Conservation (phyloP, 148 eudicot genomes). For the Fagopyrum esculentum region DNA sequence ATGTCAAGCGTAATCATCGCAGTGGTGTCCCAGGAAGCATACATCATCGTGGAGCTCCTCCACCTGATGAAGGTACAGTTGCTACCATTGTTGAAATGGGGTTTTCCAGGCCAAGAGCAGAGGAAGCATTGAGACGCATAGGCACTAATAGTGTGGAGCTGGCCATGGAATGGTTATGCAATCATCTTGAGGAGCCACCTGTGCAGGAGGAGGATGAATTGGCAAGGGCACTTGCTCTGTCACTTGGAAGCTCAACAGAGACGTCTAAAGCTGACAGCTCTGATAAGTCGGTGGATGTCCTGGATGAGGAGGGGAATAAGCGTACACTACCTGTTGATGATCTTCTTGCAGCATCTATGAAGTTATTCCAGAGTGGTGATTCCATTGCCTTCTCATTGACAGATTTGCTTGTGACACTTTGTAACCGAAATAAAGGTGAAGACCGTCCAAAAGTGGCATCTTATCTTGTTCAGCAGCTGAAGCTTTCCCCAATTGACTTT, state of each 20-base stretch:
- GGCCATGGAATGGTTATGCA: constrained; percentile 99
- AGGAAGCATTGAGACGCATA: constrained; percentile 87
- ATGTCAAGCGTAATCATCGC: constrained; percentile 56
- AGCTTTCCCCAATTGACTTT: constrained; percentile 57
- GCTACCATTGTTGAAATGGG: constrained; percentile 97
- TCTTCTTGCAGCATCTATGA: constrained; percentile 72
- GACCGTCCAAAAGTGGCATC: constrained; percentile 73
- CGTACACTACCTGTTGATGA: constrained; percentile 83
- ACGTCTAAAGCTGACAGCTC: constrained; percentile 59
- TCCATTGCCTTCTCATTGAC: constrained; percentile 72
- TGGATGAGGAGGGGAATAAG: constrained; percentile 52
- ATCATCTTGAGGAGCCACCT: constrained; percentile 77
- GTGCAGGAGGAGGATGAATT: constrained; percentile 91
- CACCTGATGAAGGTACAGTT: constrained; percentile 89
- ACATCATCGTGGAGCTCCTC: constrained; percentile 70
- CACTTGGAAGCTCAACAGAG: constrained; percentile 77
- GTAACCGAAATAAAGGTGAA: constrained; percentile 82
- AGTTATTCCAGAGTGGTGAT: constrained; percentile 69
- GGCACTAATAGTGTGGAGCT: constrained; percentile 93
- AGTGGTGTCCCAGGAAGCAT: constrained; percentile 46
- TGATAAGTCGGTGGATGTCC: constrained; percentile 54
- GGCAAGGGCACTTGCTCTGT: constrained; percentile 89
- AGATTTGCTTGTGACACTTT: constrained; percentile 81
- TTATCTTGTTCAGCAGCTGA: constrained; percentile 70
- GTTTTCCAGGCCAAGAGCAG: constrained; percentile 88